Evolutionary conservation across 225 moss, liverwort and hornwort genomes (phyloP).

Genomic region (Pseudisothecium myosuroides): DNA sequence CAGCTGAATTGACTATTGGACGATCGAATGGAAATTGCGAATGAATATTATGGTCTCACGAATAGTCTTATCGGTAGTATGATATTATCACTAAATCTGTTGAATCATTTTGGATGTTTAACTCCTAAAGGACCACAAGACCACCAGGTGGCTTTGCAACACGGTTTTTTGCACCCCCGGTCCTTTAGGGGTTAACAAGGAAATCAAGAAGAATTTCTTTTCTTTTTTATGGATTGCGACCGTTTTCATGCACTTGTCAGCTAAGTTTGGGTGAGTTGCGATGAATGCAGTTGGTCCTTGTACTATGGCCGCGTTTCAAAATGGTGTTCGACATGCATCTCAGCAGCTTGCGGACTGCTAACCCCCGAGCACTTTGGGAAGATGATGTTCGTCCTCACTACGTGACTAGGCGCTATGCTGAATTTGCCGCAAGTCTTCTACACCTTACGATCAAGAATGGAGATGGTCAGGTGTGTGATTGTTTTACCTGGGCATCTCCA

Average conservation of each 20-base stretch:
- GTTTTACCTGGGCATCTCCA: background rate
- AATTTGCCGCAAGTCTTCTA: conserved; percentile 93
- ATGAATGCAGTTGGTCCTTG: conserved; percentile 67
- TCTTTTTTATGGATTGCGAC: background rate
- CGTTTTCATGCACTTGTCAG: background rate
- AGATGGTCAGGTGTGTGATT: conserved; percentile 76
- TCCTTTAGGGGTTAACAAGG: background rate
- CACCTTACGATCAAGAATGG: conserved; percentile 94
- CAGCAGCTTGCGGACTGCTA: conserved; percentile 79
- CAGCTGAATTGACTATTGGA: background rate
- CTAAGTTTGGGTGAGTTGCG: conserved; percentile 3
- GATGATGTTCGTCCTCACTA: conserved; percentile 99
- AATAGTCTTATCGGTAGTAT: background rate
- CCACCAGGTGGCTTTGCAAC: background rate
- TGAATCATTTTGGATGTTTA: background rate
- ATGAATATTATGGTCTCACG: background rate
- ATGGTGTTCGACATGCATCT: conserved; percentile 99
- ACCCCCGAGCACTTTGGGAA: conserved; percentile 91
- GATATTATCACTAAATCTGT: background rate
- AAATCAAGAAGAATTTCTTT: background rate
- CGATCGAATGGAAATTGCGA: background rate
- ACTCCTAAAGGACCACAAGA: background rate
- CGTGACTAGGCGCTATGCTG: conserved; percentile 95
- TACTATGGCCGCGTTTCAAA: conserved; percentile 99
- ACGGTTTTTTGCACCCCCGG: background rate